Base-by-base conservation (phyloP, 140 eudicot genomes). In the Anethum foeniculum region DNA sequence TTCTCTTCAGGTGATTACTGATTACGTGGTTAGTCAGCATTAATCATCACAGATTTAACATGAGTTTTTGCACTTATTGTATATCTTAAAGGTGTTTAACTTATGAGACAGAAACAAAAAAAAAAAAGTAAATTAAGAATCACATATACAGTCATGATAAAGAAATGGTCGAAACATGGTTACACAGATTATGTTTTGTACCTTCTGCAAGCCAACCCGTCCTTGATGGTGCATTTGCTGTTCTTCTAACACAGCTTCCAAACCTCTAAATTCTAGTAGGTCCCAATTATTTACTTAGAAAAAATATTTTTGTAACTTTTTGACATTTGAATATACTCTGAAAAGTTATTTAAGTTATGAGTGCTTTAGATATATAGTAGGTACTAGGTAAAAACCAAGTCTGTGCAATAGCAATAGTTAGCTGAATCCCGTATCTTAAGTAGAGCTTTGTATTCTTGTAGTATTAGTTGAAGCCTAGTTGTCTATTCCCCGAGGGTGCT, bases 401-500 rank as follows among this genome's bases (percentile, higher is more conserved):
- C 72, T 8, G 5, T 8, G 51, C 10, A 21, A 23, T 39, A 16
- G 25, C 44, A 38, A 27, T 21, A 71, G 7, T 71, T 11, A 19
- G 23, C 25, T 41, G n/a, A 71, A 38, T 71, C 51, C 51, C 77
- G 9, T 72, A 72, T 36, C 77, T 72, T 39, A 39, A 72, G 46
- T 3, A 72, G 49, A 39, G 77, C 27, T 72, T 14, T 72, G 30
- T 27, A 67, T 30, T 27, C 74, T 67, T 27, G 48, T 32, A 72
- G 44, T 39, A 72, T 6, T 36, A 39, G 34, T 72, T 21, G 77
- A 36, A 38, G 30, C 51, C 21, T 72, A 7, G 21, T 38, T 16
- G 7, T 72, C 77, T 39, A 11, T 72, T 72, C 1, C 18, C 51
- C 12, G 77, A 72, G 52, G 77, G 77, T 39, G 77, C 74, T 72